Conservation (phyloP, 2,329 filamentous ascomycete genomes). For the Colletotrichum eleusines region DNA sequence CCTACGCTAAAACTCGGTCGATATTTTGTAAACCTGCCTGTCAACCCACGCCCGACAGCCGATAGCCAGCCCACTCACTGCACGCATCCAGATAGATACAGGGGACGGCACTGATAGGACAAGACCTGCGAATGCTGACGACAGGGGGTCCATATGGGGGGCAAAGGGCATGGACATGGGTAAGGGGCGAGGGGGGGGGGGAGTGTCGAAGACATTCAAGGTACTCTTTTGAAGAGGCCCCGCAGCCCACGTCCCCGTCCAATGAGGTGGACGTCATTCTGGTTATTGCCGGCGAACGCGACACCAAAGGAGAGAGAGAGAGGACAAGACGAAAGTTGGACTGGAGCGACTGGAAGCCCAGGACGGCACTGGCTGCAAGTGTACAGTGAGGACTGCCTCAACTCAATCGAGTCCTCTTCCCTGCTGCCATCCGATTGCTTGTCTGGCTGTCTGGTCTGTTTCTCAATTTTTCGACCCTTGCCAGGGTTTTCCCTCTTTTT, state of each 20-base stretch:
- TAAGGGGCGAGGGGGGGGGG: not conserved
- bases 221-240: slow-evolving; percentile 19
- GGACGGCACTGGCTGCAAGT: slow-evolving; percentile 24
- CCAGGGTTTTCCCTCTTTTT: slow-evolving; percentile 35
- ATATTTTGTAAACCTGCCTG: slow-evolving; percentile 2
- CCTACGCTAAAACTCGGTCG: slow-evolving; percentile 16
- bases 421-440: slow-evolving; percentile 18
- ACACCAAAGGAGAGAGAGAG: slow-evolving; percentile 22
- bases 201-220: slow-evolving; percentile 8
- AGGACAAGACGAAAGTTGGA: not conserved
- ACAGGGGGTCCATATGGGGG: slow-evolving; percentile 24
- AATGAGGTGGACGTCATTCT: slow-evolving; percentile 41
- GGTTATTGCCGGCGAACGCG: slow-evolving; percentile 38
- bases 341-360: slow-evolving; percentile 29
- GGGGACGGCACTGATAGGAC: slow-evolving; percentile 19
- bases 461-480: slow-evolving; percentile 32
- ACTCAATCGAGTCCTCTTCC: slow-evolving; percentile 40
- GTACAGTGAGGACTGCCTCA: slow-evolving; percentile 39
- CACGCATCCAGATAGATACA: slow-evolving; percentile 17
- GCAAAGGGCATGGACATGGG: slow-evolving; percentile 29
- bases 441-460: slow-evolving; percentile 11
- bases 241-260: slow-evolving; percentile 22
- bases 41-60: not conserved
- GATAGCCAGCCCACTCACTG: not conserved
- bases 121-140: slow-evolving; percentile 6